These are phyloP conservation scores for Aspergillus uvarum DNA, from an alignment of 2,329 filamentous ascomycete species.

Conservation along the genomic window DNA sequence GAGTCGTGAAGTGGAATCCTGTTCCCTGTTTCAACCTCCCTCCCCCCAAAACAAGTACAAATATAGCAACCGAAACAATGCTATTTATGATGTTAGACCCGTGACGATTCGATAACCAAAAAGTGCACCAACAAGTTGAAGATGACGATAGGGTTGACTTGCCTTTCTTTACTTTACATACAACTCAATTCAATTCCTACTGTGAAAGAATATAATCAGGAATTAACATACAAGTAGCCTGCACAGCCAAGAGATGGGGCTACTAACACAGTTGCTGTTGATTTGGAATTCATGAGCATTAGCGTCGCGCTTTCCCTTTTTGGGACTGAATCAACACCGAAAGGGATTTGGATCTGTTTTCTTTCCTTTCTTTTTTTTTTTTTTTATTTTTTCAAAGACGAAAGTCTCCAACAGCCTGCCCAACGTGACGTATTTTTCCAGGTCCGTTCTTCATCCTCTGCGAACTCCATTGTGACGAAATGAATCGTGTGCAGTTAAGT, in stretches of 20 bases:
- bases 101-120: too few species aligned
- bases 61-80: conserved; percentile 1
- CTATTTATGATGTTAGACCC: too few species aligned
- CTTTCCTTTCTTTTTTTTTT: too few species aligned
- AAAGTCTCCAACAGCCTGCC: not conserved
- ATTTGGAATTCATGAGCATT: conserved; percentile 21
- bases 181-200: not conserved
- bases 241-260: not conserved
- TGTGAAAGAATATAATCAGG: not conserved
- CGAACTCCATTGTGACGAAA: not conserved
- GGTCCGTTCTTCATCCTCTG: not conserved
- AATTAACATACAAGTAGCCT: not conserved
- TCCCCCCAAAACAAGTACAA: not conserved
- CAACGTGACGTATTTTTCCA: conserved; percentile 16
- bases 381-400: too few species aligned
- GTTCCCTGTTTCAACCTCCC: too few species aligned
- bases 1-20: not conserved
- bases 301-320: conserved; percentile 7
- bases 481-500: too few species aligned
- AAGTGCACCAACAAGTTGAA: too few species aligned
- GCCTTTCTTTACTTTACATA: not conserved
- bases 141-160: too few species aligned
- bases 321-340: not conserved
- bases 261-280: conserved; percentile 5
- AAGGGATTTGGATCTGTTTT: too few species aligned